These are phyloP conservation scores for Leishmania braziliensis DNA, from an alignment of 208 protist species.

Conservation along the genomic window DNA sequence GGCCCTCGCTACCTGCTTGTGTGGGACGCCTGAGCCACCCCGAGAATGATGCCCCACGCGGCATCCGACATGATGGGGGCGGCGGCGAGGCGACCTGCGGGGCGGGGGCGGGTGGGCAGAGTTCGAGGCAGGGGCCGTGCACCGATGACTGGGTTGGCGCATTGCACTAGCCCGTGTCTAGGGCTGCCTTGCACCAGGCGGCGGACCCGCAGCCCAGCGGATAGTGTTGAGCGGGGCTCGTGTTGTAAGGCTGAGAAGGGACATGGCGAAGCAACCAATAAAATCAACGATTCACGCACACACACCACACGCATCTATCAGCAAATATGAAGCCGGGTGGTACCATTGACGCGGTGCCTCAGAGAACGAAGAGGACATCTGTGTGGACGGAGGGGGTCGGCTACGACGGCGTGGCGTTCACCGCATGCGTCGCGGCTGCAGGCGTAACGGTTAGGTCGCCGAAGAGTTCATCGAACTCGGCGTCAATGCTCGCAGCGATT, in stretches of 20 bases:
- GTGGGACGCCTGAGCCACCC: neutral
- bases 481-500: conserved; percentile 51
- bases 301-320: neutral
- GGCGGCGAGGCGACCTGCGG: neutral
- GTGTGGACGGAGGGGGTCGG: neutral
- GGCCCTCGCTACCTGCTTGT: neutral
- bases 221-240: neutral
- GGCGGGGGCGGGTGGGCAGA: neutral
- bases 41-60: neutral
- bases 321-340: neutral
- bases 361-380: neutral
- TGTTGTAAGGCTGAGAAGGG: neutral
- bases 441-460: conserved; percentile 26
- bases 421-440: neutral
- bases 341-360: neutral
- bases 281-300: too few species aligned
- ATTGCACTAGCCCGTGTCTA: neutral
- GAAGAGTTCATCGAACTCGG: conserved; percentile 78
- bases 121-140: neutral
- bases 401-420: conserved; percentile 9
- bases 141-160: neutral
- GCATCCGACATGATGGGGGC: neutral
- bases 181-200: neutral
- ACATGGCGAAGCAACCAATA: too few species aligned
- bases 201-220: neutral